Evolutionary conservation across 352 stramenopile species (phyloP).

Genomic region (Blastocystis hominis): DNA sequence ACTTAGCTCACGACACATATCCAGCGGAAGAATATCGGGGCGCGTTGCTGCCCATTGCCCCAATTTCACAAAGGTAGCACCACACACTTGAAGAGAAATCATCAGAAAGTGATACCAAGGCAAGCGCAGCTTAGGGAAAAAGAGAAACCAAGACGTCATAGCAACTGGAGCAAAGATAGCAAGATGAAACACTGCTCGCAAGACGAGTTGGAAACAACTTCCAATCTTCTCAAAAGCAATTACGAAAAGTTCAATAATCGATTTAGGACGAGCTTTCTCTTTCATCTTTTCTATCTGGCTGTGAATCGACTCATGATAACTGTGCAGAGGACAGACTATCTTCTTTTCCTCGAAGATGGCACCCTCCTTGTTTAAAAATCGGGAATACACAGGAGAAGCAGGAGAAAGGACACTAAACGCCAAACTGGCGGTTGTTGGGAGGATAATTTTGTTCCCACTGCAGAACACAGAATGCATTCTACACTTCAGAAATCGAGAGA

Average conservation of each 20-base stretch:
- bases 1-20: constrained; percentile 27
- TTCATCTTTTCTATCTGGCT: constrained; percentile 25
- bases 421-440: neutral
- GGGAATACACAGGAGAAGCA: neutral
- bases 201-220: neutral
- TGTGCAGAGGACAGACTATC: constrained; percentile 20
- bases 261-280: constrained; percentile 1
- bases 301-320: constrained; percentile 47
- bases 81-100: neutral
- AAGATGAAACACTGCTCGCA: constrained; percentile 3
- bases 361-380: neutral
- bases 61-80: constrained; percentile 48
- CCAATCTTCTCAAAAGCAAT: neutral
- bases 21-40: constrained; percentile 51
- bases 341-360: neutral
- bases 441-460: neutral
- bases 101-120: constrained; percentile 28
- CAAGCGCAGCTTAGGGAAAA: constrained; percentile 7
- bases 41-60: constrained; percentile 53
- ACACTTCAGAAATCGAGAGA: no score
- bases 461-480: no score
- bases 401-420: neutral
- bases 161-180: constrained; percentile 21
- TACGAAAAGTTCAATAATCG: neutral
- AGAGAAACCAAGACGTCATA: neutral